These are phyloP conservation scores for Coemansia sp. DNA, from an alignment of 192 early-diverging fungal species.

Conservation along the genomic window DNA sequence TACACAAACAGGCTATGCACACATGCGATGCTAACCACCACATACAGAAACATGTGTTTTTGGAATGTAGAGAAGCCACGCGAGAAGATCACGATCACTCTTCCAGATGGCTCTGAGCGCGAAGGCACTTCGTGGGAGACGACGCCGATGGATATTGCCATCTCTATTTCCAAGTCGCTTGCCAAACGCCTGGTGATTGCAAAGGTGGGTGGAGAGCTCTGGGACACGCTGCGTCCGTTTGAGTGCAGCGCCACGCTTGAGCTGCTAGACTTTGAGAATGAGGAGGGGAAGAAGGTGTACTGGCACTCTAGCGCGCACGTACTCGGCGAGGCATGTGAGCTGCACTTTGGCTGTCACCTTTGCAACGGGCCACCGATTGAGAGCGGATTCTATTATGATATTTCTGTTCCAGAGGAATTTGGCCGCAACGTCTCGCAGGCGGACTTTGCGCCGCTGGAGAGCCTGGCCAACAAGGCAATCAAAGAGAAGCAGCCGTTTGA, in stretches of 20 bases:
- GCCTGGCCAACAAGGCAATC: slow-evolving; percentile 80
- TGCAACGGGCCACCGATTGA: slow-evolving; percentile 96
- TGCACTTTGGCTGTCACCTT: slow-evolving; percentile 95
- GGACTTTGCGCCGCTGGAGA: slow-evolving; percentile 88
- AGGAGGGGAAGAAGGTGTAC: slow-evolving; percentile 92
- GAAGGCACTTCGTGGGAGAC: slow-evolving; percentile 92
- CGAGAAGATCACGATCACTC: slow-evolving; percentile 75
- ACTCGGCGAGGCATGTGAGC: slow-evolving; percentile 95
- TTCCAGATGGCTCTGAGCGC: slow-evolving; percentile 81
- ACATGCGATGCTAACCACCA: too few relatives aligned
- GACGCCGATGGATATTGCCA: slow-evolving; percentile 89
- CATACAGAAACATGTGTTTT: not conserved
- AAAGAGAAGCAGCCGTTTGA: slow-evolving; percentile 96
- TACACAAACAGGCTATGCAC: not conserved
- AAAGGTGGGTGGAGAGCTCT: slow-evolving; percentile 89
- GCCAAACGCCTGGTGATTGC: slow-evolving; percentile 89
- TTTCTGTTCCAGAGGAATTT: slow-evolving; percentile 69
- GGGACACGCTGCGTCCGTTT: slow-evolving; percentile 85
- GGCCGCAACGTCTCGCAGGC: slow-evolving; percentile 68
- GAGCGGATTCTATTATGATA: slow-evolving; percentile 96
- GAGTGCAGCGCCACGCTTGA: slow-evolving; percentile 79
- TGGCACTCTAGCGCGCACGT: slow-evolving; percentile 99
- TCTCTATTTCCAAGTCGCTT: slow-evolving; percentile 84
- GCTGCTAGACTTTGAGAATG: slow-evolving; percentile 91
- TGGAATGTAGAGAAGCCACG: slow-evolving; percentile 63